phyloP scores from a whole-genome alignment of 148 eudicot species.

The Simmondsia chinensis region DNA sequence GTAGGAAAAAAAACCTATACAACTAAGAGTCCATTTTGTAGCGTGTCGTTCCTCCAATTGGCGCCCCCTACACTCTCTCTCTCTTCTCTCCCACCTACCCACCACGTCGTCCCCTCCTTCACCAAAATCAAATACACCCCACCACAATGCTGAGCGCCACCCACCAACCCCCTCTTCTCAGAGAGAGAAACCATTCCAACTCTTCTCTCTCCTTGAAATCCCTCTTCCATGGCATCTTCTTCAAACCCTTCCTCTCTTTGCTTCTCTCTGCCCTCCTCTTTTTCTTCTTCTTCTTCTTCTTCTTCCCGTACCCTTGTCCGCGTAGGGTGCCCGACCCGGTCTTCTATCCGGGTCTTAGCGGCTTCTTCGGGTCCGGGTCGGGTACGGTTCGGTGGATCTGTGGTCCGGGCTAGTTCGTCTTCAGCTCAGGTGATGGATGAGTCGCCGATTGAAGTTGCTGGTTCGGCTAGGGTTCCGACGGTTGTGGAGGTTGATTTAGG shows the following conservation, averaged over 20 bases:
- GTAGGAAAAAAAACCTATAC: no score
- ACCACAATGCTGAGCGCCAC: not conserved
- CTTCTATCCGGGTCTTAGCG: constrained; percentile 2
- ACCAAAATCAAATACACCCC: not conserved
- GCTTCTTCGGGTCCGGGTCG: constrained; percentile 4
- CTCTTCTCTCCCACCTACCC: constrained; percentile 3
- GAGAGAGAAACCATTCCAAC: no score
- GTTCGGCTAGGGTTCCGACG: constrained; percentile 33
- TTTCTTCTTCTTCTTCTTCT: constrained; percentile 15
- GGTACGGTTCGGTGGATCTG: not conserved
- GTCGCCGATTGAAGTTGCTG: constrained; percentile 12
- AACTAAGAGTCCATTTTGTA: no score
- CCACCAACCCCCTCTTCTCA: not conserved
- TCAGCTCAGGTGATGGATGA: constrained; percentile 43
- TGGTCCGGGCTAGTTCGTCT: constrained; percentile 8
- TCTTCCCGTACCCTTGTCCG: constrained; percentile 4
- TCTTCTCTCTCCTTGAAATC: not conserved
- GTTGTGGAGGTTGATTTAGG: constrained; percentile 83
- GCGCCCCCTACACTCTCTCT: not conserved
- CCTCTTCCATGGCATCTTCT: constrained; percentile 19
- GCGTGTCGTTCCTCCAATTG: no score
- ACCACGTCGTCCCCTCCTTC: constrained; percentile 10
- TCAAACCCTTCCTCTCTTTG: constrained; percentile 16
- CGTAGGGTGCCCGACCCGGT: not conserved
- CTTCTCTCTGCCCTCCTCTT: constrained; percentile 13